Evolutionary conservation across 2,329 filamentous ascomycete species (phyloP), one percentile per base, ranked within the genome.

Genomic region (Hypoxylon sp.): DNA sequence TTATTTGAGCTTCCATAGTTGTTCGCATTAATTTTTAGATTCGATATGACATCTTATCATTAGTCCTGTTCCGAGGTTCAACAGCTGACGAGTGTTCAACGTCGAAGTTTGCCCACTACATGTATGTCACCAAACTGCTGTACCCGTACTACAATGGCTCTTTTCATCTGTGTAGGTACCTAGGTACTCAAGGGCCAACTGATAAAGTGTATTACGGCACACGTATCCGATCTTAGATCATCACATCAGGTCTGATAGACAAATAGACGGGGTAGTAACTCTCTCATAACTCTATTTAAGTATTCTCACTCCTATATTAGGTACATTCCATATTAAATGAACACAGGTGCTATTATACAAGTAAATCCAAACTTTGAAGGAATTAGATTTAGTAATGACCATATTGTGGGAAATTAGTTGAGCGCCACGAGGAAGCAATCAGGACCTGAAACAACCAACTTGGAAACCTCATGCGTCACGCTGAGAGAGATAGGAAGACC

Each of bases 381-480:
- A 19, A 46, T 23, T 23, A 14, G 19, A 50, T 32, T 14, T 5
- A 6, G 2, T 30, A 36, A 10, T 10, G 30, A 2, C 5, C 36
- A 4, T 25, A 28, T 21, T 23, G 50, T 17, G 50, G 32, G 19
- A 23, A 14, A 2, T 41, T 28, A 7, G 19, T 38, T 34, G n/a
- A 52, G 34, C 50, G 51, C 21, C 34, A 43, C 13, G 19, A 17
- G 51, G n/a, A 50, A 52, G 21, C n/a, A 30, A 34, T 53, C n/a
- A 10, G 0, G 23, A 53, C 36, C 36, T 57, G 53, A 57, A 57
- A 57, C 53, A 14, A 17, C 6, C 19, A 21, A 19, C 34, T 49
- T 36, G 28, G 50, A 55, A 48, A 43, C 25, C 19, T 63, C 28
- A 52, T 60, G 56, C 49, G 60, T 60, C 56, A 58, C 36, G 38